Evolutionary conservation across 108 stramenopile species (phyloP).

Genomic region (Cylindrotheca fusiformis): DNA sequence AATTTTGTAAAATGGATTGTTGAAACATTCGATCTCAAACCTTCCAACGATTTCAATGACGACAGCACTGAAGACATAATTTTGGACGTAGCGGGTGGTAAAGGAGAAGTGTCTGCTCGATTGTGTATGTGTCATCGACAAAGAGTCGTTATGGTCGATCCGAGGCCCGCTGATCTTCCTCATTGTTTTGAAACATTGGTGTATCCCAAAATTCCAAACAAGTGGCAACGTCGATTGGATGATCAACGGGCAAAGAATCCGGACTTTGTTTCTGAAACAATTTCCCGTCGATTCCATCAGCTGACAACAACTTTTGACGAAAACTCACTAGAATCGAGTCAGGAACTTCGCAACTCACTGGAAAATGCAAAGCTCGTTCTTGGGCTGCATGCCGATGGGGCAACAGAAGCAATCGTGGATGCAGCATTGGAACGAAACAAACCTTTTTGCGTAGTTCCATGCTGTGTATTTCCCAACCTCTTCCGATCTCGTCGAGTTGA

Average conservation of each 20-base stretch:
- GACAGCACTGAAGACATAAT: background rate
- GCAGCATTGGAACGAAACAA: slow-evolving; percentile 65
- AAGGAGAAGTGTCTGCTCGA: slow-evolving; percentile 80
- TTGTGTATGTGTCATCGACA: slow-evolving; percentile 73
- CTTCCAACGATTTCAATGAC: background rate
- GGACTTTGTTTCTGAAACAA: slow-evolving; percentile 34
- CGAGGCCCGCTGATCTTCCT: slow-evolving; percentile 59
- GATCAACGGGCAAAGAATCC: slow-evolving; percentile 33
- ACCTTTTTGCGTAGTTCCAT: slow-evolving; percentile 83
- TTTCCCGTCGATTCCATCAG: slow-evolving; percentile 51
- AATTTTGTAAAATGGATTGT: slow-evolving; percentile 74
- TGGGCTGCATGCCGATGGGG: slow-evolving; percentile 85
- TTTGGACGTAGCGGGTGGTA: slow-evolving; percentile 59
- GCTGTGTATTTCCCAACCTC: slow-evolving; percentile 84
- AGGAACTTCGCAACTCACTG: background rate
- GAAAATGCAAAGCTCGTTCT: slow-evolving; percentile 46
- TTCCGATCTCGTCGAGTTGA: slow-evolving; percentile 25
- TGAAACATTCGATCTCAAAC: slow-evolving; percentile 44
- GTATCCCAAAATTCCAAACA: slow-evolving; percentile 78
- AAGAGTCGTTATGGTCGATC: slow-evolving; percentile 76
- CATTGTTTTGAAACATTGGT: slow-evolving; percentile 63
- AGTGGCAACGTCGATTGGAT: slow-evolving; percentile 67
- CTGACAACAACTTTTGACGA: slow-evolving; percentile 59
- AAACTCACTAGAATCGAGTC: background rate
- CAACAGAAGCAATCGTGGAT: slow-evolving; percentile 87